phyloP scores from a whole-genome alignment of 345 rosid genomes.

The Triadica sebifera region DNA sequence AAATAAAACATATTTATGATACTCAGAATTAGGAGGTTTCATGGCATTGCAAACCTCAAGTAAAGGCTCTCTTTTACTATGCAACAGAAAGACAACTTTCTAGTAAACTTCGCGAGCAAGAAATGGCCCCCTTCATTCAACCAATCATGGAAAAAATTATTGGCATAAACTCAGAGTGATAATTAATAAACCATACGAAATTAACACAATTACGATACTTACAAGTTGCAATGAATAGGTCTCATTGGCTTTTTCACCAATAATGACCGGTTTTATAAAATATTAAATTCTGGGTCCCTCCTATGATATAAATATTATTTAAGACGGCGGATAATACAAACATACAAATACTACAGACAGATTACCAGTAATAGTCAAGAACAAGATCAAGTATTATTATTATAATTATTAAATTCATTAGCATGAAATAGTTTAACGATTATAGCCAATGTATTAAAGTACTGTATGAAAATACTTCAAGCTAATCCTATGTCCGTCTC shows the following conservation, averaged over 20 bases:
- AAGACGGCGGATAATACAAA: not conserved
- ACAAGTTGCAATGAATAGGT: slow-evolving; percentile 8
- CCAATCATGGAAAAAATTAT: not conserved
- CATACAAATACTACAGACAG: not conserved
- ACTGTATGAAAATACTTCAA: not conserved
- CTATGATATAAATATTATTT: not conserved
- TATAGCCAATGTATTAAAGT: not conserved
- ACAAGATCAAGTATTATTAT: not conserved
- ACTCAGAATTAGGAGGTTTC: not conserved
- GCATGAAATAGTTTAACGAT: no score
- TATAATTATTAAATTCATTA: no score
- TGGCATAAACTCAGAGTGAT: not conserved
- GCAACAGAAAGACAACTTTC: not conserved
- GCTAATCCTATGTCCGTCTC: not conserved
- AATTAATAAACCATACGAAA: not conserved
- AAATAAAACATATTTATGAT: not conserved
- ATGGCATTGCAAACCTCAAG: not conserved
- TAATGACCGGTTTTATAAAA: not conserved
- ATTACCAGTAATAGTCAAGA: not conserved
- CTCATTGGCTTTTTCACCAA: slow-evolving; percentile 9
- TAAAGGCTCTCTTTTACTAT: not conserved
- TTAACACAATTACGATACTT: not conserved
- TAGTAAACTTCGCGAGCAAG: not conserved
- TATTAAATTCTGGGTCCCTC: not conserved
- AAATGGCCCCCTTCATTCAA: not conserved